Base-by-base conservation (phyloP, 768 basidiomycete species). In the Psilocybe tampanensis region DNA sequence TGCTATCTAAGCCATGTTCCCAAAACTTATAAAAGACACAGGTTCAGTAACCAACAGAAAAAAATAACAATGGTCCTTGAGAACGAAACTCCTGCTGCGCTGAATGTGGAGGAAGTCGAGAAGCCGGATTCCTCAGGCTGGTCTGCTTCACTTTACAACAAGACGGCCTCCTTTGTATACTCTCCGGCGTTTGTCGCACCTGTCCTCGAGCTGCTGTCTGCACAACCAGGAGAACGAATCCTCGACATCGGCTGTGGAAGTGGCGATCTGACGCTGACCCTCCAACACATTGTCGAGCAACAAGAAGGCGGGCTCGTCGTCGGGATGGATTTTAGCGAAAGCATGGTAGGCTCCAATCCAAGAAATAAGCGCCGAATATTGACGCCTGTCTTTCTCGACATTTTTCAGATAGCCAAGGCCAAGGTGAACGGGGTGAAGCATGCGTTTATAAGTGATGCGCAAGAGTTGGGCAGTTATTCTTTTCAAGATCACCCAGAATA, bases 201-300 rank as follows among this genome's bases (percentile, higher is more conserved):
- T 8, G 77, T 94, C 19, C 68, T 92, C 12, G 75, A 77, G 2
- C 74, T 90, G 24, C 77, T 94, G 11, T 70, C 80, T n/a, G 78
- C 90, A 0, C 61, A 80, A 59, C 79, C 82, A 0, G 91, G 91
- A 1, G 88, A 93, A 62, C 76, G 76, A 47, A 86, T 94, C 44
- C 74, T 89, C 56, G 91, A 92, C 63, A 71, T 92, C 43, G 92
- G 93, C 2, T 94, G 92, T 65, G 92, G 94, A 17, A 92, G 86
- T 44, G 93, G 92, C 0, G 88, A 94, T 60, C 72, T 94, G 13
- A 91, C 89, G 0, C 60, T 80, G 47, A 71, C 80, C 54, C 76
- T 95, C 26, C 75, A 81, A 45, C 67, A 77, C 12, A 63, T 78
- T 15, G 89, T 94, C 5, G 68, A 70, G 34, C 62, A 70, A 67